phyloP scores from a whole-genome alignment of 139 green algal species.

The Zygnema circumcarinatum region DNA sequence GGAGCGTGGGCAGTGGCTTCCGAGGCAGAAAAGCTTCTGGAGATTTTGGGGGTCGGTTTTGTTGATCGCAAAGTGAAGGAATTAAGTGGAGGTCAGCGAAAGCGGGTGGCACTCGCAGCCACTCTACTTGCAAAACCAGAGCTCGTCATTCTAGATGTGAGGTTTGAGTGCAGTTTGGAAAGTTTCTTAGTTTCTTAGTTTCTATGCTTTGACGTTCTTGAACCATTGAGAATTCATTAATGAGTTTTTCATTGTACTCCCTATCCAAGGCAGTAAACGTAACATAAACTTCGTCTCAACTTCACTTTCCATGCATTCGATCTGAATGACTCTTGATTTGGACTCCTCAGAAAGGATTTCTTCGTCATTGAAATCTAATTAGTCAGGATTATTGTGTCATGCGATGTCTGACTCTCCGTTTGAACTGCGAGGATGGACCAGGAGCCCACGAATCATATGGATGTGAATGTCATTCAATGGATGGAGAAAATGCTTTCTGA shows the following conservation, averaged over 20 bases:
- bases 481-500: constrained; percentile 73
- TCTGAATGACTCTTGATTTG: too few relatives aligned
- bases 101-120: constrained; percentile 75
- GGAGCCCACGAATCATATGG: constrained; percentile 83
- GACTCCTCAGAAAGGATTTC: too few relatives aligned
- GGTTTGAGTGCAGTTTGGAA: too few relatives aligned
- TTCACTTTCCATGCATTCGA: too few relatives aligned
- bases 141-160: constrained; percentile 77
- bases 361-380: too few relatives aligned
- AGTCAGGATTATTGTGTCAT: too few relatives aligned
- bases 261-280: too few relatives aligned
- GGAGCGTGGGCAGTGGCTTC: constrained; percentile 65
- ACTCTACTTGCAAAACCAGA: constrained; percentile 77
- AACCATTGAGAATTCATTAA: too few relatives aligned
- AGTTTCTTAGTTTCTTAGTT: too few relatives aligned
- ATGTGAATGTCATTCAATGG: constrained; percentile 71
- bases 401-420: too few relatives aligned
- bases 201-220: too few relatives aligned
- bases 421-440: constrained; percentile 64
- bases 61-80: constrained; percentile 37
- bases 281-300: not conserved
- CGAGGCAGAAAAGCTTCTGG: constrained; percentile 62
- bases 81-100: constrained; percentile 73
- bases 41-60: constrained; percentile 40
- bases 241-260: too few relatives aligned